These are phyloP conservation scores for Claviceps sp. DNA, from an alignment of 2,329 filamentous ascomycete genomes.

Conservation along the genomic window DNA sequence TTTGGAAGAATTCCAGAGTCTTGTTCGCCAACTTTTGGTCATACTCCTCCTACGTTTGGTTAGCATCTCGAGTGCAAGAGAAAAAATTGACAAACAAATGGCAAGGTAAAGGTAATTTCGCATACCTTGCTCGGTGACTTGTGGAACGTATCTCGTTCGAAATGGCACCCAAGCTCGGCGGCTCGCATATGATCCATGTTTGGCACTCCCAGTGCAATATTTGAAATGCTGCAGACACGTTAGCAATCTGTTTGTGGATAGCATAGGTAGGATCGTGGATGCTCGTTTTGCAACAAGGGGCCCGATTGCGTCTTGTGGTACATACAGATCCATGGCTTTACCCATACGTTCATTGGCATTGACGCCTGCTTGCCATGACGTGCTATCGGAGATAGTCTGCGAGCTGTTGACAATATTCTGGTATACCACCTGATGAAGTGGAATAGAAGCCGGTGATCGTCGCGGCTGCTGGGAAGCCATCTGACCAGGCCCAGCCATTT, in stretches of 20 bases:
- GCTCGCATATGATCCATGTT: slow-evolving; percentile 27
- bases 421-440: slow-evolving; percentile 27
- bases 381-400: slow-evolving; percentile 17
- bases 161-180: slow-evolving; percentile 27
- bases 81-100: neutral
- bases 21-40: slow-evolving; percentile 33
- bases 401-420: slow-evolving; percentile 23
- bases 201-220: slow-evolving; percentile 34
- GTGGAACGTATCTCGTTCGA: slow-evolving; percentile 34
- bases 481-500: slow-evolving; percentile 35
- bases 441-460: slow-evolving; percentile 14
- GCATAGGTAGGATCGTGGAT: slow-evolving; percentile 14
- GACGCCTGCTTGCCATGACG: slow-evolving; percentile 26
- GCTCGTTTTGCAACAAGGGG: neutral
- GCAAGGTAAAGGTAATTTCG: neutral
- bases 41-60: slow-evolving; percentile 29
- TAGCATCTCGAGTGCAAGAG: slow-evolving; percentile 3
- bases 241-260: neutral
- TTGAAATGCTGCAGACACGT: slow-evolving; percentile 30
- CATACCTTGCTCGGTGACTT: slow-evolving; percentile 34
- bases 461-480: slow-evolving; percentile 32
- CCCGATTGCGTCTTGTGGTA: slow-evolving; percentile 1
- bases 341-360: slow-evolving; percentile 26
- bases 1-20: slow-evolving; percentile 34
- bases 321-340: slow-evolving; percentile 30